These are phyloP conservation scores for Marchantia paleacea DNA, from an alignment of 225 moss, liverwort and hornwort species.

Conservation along the genomic window DNA sequence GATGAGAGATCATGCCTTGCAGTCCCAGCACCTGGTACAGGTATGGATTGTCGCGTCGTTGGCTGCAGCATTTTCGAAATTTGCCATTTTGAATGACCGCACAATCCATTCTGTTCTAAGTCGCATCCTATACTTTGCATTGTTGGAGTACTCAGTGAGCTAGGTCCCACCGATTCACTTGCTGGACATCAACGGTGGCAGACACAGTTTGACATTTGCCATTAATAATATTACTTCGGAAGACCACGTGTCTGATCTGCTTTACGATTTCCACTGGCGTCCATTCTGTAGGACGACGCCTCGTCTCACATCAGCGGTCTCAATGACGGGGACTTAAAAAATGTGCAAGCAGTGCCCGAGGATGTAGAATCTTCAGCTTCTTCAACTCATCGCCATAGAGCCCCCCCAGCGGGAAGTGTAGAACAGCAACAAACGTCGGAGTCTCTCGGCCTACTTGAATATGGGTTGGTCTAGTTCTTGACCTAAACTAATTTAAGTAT, in stretches of 20 bases:
- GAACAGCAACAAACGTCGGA: slow-evolving; percentile 13
- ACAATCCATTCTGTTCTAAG: background rate
- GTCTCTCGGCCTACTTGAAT: slow-evolving; percentile 23
- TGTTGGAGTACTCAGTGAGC: background rate
- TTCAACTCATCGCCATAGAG: background rate
- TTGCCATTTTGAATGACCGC: no score
- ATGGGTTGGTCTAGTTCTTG: slow-evolving; percentile 26
- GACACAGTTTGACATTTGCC: background rate
- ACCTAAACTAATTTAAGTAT: background rate
- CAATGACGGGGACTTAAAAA: slow-evolving; percentile 6
- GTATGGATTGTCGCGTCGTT: slow-evolving; percentile 10
- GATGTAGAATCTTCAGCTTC: background rate
- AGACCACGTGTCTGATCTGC: background rate
- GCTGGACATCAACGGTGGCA: background rate
- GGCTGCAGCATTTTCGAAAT: background rate
- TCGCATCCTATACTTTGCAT: background rate
- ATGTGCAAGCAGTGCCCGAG: background rate
- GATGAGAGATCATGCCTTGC: slow-evolving; percentile 28
- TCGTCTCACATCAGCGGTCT: slow-evolving; percentile 17
- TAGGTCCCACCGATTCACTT: background rate
- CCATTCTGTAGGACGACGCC: slow-evolving; percentile 6
- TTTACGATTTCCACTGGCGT: background rate
- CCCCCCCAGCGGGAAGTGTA: background rate
- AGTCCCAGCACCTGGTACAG: slow-evolving; percentile 27
- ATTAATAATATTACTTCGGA: background rate